Conservation (phyloP, 2,329 filamentous ascomycete genomes). For the Blumeria hordei region DNA sequence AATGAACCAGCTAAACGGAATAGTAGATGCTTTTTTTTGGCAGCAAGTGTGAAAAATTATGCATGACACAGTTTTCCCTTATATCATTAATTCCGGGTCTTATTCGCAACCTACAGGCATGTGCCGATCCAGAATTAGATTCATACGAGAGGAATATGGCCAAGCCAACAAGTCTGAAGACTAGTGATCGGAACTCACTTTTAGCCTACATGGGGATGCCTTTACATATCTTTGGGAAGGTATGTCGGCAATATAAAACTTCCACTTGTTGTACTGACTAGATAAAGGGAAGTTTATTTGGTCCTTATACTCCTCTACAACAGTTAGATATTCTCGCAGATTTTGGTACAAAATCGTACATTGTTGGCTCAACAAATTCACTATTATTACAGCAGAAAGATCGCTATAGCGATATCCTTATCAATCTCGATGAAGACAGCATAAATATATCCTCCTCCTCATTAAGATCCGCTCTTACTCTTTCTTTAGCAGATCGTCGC, state of each 20-base stretch:
- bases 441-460: slow-evolving; percentile 66
- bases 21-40: slow-evolving; percentile 90
- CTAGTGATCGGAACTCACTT: slow-evolving; percentile 74
- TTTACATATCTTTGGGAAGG: slow-evolving; percentile 83
- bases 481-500: slow-evolving; percentile 69
- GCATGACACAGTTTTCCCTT: slow-evolving; percentile 95
- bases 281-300: slow-evolving; percentile 63
- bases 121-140: slow-evolving; percentile 80
- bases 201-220: slow-evolving; percentile 87
- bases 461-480: slow-evolving; percentile 46
- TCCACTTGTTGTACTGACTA: slow-evolving; percentile 3
- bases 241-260: slow-evolving; percentile 14
- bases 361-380: slow-evolving; percentile 92
- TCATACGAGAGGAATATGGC: slow-evolving; percentile 51
- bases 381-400: slow-evolving; percentile 83
- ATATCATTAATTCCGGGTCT: slow-evolving; percentile 87
- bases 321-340: slow-evolving; percentile 87
- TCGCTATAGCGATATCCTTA: slow-evolving; percentile 83
- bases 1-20: slow-evolving; percentile 1
- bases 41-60: slow-evolving; percentile 81
- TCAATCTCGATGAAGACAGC: slow-evolving; percentile 79
- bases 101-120: slow-evolving; percentile 78
- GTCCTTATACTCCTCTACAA: slow-evolving; percentile 88
- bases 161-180: slow-evolving; percentile 64
- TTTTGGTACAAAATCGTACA: slow-evolving; percentile 84